Evolutionary conservation across 2,329 filamentous ascomycete species (phyloP), one percentile per base, ranked within the genome.

Genomic region (Cryoendolithus antarcticus): DNA sequence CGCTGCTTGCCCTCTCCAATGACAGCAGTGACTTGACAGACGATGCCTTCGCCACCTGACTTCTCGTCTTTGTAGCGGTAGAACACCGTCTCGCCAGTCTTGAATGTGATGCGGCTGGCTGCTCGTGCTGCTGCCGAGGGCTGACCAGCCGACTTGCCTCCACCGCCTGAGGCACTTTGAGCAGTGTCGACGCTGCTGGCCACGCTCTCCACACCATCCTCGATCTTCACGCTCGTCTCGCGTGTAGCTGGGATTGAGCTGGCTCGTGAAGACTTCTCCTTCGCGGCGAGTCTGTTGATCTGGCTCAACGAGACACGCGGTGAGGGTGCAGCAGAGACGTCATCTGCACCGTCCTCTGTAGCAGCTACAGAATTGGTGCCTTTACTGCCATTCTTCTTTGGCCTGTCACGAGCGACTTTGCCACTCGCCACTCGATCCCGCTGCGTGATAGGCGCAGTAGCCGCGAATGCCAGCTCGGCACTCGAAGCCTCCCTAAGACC

Each of bases 1-100:
- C 67, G 63, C 48, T 70, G 66, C 44, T 70, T 71, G 41, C 67
- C 67, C 46, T 71, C 67, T 42, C 67, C 67, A 19, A 70, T 69
- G n/a, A 71, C 66, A 27, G 57, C 57, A 4, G 67, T 70, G 32
- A 71, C 64, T 39, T 62, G 60, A 52, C 67, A 70, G 13, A 71
- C 59, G 28, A 70, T 70, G 42, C 67, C 67, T 55, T 70, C 67
- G 48, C 67, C 67, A 52, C 70, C 67, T 4, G 49, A 48, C 9
- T 46, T 39, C 50, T 57, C 41, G 30, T 48, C 50, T 52, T 60
- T 58, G 48, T 68, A 65, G 38, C 66, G 64, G 54, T 68, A 70
- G 53, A 70, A 65, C 34, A 71, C 67, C 47, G 69, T 63, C 39
- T 67, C 67, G 49, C 64, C 59, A 13, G 63, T 57, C 21, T 53